Evolutionary conservation across 768 basidiomycete species (phyloP).

Genomic region (Calocera viscosa): DNA sequence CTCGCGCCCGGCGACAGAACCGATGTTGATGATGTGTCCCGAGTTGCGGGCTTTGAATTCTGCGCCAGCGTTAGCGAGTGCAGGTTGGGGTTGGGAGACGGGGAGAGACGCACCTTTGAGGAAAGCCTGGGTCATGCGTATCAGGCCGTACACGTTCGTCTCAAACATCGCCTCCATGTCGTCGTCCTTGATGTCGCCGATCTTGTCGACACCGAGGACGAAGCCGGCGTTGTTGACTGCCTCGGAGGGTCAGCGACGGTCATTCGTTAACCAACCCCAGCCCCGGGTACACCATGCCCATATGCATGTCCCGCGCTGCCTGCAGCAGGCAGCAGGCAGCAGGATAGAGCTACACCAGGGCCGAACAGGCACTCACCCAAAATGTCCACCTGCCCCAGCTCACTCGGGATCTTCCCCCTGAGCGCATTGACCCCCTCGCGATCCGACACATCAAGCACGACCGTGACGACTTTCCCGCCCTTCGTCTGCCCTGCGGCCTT

Average conservation of each 20-base stretch:
- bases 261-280: too few relatives aligned
- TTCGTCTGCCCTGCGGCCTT: conserved; percentile 55
- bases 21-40: conserved; percentile 89
- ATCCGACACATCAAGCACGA: conserved; percentile 73
- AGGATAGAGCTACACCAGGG: too few relatives aligned
- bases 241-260: too few relatives aligned
- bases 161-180: conserved; percentile 77
- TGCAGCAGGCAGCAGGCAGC: too few relatives aligned
- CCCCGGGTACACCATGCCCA: too few relatives aligned
- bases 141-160: conserved; percentile 70
- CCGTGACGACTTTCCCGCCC: conserved; percentile 62
- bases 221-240: conserved; percentile 74
- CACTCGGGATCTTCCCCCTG: conserved; percentile 55
- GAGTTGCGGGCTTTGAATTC: conserved; percentile 65
- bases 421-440: conserved; percentile 55
- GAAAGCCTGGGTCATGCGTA: conserved; percentile 66
- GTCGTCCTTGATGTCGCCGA: conserved; percentile 64
- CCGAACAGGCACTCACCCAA: conserved; percentile 45
- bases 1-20: conserved; percentile 81
- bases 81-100: not conserved
- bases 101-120: conserved; percentile 36
- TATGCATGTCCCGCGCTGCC: too few relatives aligned
- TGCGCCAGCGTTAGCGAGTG: conserved; percentile 26
- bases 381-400: conserved; percentile 65
- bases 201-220: conserved; percentile 74